Base-by-base conservation (phyloP, 2,329 filamentous ascomycete genomes). In the Elsinoe fawcettii region DNA sequence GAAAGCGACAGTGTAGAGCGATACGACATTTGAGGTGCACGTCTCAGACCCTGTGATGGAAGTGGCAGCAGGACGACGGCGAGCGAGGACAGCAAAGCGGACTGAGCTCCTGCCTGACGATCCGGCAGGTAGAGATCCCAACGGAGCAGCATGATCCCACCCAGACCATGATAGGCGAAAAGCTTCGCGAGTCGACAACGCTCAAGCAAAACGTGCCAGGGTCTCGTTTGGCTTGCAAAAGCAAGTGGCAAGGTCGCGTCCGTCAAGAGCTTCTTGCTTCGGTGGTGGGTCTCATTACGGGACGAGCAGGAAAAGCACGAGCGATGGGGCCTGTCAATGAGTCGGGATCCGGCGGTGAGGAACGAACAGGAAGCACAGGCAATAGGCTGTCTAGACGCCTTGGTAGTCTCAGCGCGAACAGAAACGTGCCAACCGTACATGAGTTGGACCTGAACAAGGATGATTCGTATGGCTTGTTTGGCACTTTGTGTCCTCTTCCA, bases 281-380 rank as follows among this genome's bases (percentile, higher is more conserved):
- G 25, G n/a, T 20, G 46, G 46, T 51, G 46, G 46, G 46, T 51
- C 46, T 32, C 25, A 51, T 51, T 51, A 51, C 46, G 46, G 46
- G 46, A 51, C 46, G 23, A 51, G 46, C 3, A 37, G 25, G 16
- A 51, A 51, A 32, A 51, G 46, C 46, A 51, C 46, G 30, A 39
- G 49, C 49, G 11, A 53, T 53, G 49, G 49, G 49, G 49, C 49
- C 22, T n/a, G 32, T 11, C 32, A 18, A 53, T 20, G 46, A 51
- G 46, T 51, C 46, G 46, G 46, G 20, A 51, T 30, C 23, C 44
- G 44, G 44, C 44, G 41, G 41, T 44, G 41, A 44, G 41, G 41
- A 18, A 46, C 46, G 27, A 51, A 22, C 8, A n/a, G 16, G 12
- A 34, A 51, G 46, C 46, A 51, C 46, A 51, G 46, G 46, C 46